Percentiles rank a stretch among this genome's conserved stretches.
These are phyloP conservation scores for Dianthus caryophyllus DNA, from an alignment of 148 eudicot species.

Conservation along the genomic window DNA sequence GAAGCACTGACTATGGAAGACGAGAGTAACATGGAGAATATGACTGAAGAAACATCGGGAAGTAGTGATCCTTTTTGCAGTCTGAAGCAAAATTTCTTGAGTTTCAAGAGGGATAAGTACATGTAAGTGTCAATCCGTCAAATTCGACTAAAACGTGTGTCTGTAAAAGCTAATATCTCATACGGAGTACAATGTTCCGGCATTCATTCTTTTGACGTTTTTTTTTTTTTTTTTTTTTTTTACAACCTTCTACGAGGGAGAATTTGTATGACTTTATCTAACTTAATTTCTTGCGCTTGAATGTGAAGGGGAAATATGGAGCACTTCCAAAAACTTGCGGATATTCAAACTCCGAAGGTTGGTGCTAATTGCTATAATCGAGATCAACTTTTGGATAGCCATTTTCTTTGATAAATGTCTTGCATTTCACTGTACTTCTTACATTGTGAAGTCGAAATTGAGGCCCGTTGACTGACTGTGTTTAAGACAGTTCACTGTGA, in stretches of 20 bases:
- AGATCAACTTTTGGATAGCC: background rate
- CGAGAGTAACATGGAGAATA: constrained; percentile 28
- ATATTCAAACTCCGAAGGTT: constrained; percentile 79
- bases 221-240: no score
- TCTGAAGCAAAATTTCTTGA: constrained; percentile 59
- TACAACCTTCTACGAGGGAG: no score
- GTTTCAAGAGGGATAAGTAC: constrained; percentile 72
- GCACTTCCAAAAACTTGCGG: constrained; percentile 60
- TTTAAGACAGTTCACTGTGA: constrained; percentile 69
- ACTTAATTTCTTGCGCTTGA: constrained; percentile 1
- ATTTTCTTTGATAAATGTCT: background rate
- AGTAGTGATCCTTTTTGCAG: constrained; percentile 42
- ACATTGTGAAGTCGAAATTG: constrained; percentile 14
- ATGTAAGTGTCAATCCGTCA: constrained; percentile 48
- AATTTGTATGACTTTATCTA: background rate
- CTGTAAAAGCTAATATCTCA: no score
- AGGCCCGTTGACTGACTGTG: constrained; percentile 35
- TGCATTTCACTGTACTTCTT: constrained; percentile 13
- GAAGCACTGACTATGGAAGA: constrained; percentile 35
- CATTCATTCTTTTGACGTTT: no score
- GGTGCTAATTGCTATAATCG: background rate
- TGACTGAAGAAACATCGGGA: constrained; percentile 20
- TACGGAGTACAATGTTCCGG: no score
- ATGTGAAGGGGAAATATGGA: constrained; percentile 58
- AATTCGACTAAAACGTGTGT: no score